Evolutionary conservation across 192 early-diverging fungal genomes (phyloP).

Genomic region (Coemansia sp.): DNA sequence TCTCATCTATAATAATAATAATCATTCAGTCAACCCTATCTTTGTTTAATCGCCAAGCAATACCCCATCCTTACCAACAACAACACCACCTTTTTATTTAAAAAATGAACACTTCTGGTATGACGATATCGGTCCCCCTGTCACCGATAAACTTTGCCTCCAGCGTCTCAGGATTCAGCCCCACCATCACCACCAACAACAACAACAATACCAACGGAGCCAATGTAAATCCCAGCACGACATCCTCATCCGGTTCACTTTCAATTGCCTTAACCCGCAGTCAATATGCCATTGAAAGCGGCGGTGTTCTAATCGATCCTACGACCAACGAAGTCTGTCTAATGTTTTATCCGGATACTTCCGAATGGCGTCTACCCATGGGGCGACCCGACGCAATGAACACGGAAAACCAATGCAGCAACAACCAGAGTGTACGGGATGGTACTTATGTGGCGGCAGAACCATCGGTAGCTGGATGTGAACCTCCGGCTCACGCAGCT

Average conservation of each 20-base stretch:
- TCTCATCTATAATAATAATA: no score
- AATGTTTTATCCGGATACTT: conserved; percentile 52
- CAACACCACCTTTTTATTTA: not conserved
- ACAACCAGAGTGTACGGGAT: not conserved
- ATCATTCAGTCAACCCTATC: no score
- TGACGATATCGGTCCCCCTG: conserved; percentile 1
- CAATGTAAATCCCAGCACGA: not conserved
- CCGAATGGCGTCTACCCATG: conserved; percentile 54
- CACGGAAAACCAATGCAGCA: conserved; percentile 2
- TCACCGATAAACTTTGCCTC: conserved; percentile 2
- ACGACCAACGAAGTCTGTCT: conserved; percentile 50
- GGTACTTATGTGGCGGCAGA: conserved; percentile 6
- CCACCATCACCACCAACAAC: not conserved
- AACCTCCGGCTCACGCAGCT: conserved; percentile 43
- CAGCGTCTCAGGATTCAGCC: not conserved
- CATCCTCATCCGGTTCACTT: not conserved
- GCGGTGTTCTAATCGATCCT: conserved; percentile 49
- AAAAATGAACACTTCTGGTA: not conserved
- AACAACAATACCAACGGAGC: not conserved
- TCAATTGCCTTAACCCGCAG: conserved; percentile 35
- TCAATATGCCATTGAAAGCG: conserved; percentile 46
- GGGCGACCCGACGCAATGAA: conserved; percentile 33
- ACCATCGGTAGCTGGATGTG: conserved; percentile 35
- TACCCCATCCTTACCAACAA: no score
- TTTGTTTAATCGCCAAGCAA: no score